Evolutionary conservation across 2,329 filamentous ascomycete species (phyloP), one percentile per base, ranked within the genome.

Genomic region (Aureobasidium sp.): DNA sequence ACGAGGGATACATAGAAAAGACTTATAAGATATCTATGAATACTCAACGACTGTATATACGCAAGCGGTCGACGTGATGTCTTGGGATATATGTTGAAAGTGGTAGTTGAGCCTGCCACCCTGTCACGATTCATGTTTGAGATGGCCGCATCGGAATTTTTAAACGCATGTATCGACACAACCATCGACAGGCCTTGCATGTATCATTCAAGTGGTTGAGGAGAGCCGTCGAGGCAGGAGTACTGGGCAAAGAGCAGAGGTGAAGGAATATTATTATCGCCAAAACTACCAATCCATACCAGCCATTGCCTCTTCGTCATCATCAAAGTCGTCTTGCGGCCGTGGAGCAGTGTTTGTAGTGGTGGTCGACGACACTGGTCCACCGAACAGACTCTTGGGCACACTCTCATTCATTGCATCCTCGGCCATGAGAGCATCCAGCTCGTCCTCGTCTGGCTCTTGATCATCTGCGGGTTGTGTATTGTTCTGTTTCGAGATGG

Each of bases 221-320:
- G 4, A 6, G 29, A 5, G 5, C 5, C 5, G 5, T 9, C 1
- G 2, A 47, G 14, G 14, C 25, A 3, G 7, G 8, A 7, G n/a
- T 15, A 47, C 7, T 25, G 22, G 9, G 7, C 25, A 5, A 12
- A 47, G 15, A 7, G 25, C 25, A 3, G 5, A 17, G 3, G 2
- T 27, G 11, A 39, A 52, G 22, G 34, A 52, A 39, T 27, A n/a
- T 39, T 4, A 25, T 37, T 5, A 37, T 27, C 6, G 8, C n/a
- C 15, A 44, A 34, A n/a, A 27, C 42, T 58, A 65, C 64, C 64
- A 65, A 56, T 64, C 62, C 68, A 75, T 71, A 37, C 67, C 67
- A 41, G 81, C 84, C 84, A 91, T 86, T 0, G 82, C 86, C 64
- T 85, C 87, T 73, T 88, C 84, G 15, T 88, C 86, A 60, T 86